Conservation (phyloP, 1,284 basidiomycete species). For the Mixia osmundae region DNA sequence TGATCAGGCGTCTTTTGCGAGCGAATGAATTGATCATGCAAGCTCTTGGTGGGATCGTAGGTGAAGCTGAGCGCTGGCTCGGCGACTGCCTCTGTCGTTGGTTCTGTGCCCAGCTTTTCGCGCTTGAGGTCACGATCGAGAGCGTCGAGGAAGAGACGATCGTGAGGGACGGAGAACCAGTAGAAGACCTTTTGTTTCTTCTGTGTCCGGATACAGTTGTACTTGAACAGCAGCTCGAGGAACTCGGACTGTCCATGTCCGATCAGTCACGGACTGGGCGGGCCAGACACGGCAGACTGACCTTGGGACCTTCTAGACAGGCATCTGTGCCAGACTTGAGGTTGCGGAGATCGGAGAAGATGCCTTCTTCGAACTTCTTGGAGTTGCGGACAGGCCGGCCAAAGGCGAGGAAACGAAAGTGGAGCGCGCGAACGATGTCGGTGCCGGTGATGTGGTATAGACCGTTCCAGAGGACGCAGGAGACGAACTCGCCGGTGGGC, state of each 20-base stretch:
- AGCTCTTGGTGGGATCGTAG: background rate
- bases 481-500: constrained; percentile 61
- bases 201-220: constrained; percentile 79
- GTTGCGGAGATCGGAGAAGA: constrained; percentile 72
- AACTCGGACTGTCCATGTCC: constrained; percentile 41
- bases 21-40: background rate
- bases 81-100: constrained; percentile 47
- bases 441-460: constrained; percentile 79
- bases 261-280: background rate
- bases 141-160: constrained; percentile 81
- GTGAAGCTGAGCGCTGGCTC: constrained; percentile 37
- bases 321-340: constrained; percentile 75
- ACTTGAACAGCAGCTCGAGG: constrained; percentile 75
- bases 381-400: constrained; percentile 46
- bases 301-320: constrained; percentile 76
- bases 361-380: constrained; percentile 81
- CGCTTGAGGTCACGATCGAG: constrained; percentile 78
- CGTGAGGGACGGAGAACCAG: constrained; percentile 77
- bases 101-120: constrained; percentile 62
- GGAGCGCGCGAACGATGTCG: constrained; percentile 47
- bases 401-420: constrained; percentile 75
- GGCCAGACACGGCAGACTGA: constrained; percentile 20
- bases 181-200: constrained; percentile 91
- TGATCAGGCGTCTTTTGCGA: too few relatives aligned
- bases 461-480: constrained; percentile 70